phyloP scores from a whole-genome alignment of 2,329 filamentous ascomycete species.

The Pyrenophora tritici-repentis region DNA sequence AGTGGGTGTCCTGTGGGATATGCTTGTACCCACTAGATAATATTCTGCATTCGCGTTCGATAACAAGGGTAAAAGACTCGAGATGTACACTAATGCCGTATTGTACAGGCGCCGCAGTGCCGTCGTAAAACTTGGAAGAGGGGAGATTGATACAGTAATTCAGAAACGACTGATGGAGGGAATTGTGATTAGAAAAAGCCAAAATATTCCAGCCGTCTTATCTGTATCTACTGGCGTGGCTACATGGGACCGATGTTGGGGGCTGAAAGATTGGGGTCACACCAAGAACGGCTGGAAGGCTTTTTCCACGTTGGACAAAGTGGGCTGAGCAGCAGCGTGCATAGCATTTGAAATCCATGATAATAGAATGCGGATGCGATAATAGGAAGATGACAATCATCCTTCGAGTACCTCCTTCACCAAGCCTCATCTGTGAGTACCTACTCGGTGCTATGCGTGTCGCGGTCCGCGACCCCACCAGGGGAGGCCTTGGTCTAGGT shows the following conservation, averaged over 20 bases:
- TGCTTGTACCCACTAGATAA: not conserved
- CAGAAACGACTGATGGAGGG: not conserved
- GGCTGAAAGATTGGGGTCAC: constrained; percentile 15
- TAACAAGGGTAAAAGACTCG: not conserved
- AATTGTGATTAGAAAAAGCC: not conserved
- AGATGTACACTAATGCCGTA: not conserved
- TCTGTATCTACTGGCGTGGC: not conserved
- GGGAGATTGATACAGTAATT: not conserved
- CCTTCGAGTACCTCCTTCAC: not conserved
- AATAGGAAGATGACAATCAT: not conserved
- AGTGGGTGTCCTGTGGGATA: not conserved
- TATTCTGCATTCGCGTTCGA: not conserved
- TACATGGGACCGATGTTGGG: constrained; percentile 3
- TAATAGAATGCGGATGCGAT: not conserved
- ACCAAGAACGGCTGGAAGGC: constrained; percentile 2
- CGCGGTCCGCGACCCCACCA: not conserved
- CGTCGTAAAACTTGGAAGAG: not conserved
- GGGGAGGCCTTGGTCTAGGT: not conserved
- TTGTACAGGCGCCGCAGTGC: not conserved
- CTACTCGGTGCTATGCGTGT: not conserved
- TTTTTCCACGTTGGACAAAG: not conserved
- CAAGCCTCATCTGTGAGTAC: not conserved
- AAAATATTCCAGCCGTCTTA: constrained; percentile 1
- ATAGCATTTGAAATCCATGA: not conserved
- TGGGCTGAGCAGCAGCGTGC: not conserved